phyloP scores from a whole-genome alignment of 192 early-diverging fungal genomes.

The Coemansia sp. region DNA sequence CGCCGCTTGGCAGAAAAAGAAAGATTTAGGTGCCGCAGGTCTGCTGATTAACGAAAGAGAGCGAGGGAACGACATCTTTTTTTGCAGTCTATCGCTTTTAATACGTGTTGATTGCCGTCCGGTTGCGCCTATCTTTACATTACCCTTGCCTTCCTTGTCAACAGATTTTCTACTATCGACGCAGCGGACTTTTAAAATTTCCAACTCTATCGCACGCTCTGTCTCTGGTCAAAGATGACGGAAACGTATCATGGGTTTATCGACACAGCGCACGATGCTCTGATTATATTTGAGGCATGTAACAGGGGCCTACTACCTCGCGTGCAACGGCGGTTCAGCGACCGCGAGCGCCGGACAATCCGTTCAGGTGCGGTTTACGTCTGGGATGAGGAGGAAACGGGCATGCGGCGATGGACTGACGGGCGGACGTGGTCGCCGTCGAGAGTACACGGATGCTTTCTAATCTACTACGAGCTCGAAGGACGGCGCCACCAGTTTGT shows the following conservation, averaged over 20 bases:
- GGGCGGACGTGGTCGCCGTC: slow-evolving; percentile 86
- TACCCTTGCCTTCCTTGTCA: slow-evolving; percentile 8
- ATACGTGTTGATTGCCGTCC: slow-evolving; percentile 4
- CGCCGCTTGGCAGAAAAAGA: slow-evolving; percentile 1
- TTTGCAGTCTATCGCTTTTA: not conserved
- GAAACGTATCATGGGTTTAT: slow-evolving; percentile 83
- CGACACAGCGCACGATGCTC: slow-evolving; percentile 83
- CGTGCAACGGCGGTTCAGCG: slow-evolving; percentile 80
- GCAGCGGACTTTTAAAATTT: slow-evolving; percentile 6
- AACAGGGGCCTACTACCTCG: slow-evolving; percentile 66
- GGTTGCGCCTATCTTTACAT: slow-evolving; percentile 2
- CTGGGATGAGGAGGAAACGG: slow-evolving; percentile 90
- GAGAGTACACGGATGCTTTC: slow-evolving; percentile 82
- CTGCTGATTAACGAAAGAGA: slow-evolving; percentile 2
- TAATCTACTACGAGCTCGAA: slow-evolving; percentile 88
- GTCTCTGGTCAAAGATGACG: slow-evolving; percentile 45
- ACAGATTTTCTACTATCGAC: not conserved
- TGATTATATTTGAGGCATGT: slow-evolving; percentile 88
- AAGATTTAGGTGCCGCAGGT: not conserved
- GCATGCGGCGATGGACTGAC: slow-evolving; percentile 92
- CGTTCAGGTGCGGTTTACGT: slow-evolving; percentile 84
- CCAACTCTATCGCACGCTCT: not conserved
- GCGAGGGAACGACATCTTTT: not conserved
- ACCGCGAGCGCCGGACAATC: slow-evolving; percentile 79
- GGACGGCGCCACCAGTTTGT: slow-evolving; percentile 61